These are phyloP conservation scores for Fusarium camptoceras DNA, from an alignment of 2,329 filamentous ascomycete genomes.

Conservation along the genomic window DNA sequence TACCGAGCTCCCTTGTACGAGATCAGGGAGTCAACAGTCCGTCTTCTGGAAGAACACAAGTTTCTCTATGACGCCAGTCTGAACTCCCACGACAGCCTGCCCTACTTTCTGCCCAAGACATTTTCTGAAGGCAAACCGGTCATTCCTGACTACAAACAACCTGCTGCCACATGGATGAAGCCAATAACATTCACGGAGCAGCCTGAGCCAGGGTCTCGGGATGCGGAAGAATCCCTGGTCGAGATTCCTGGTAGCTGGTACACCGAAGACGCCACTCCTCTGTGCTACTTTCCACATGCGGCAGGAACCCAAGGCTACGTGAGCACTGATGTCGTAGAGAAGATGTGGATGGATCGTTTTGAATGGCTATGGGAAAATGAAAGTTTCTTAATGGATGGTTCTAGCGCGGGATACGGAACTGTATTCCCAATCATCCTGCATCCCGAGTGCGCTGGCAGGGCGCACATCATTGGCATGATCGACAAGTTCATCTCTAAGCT, in stretches of 20 bases:
- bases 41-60: background rate
- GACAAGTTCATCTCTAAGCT: too few relatives aligned
- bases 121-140: background rate
- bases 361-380: background rate
- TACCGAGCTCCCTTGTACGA: constrained; percentile 7
- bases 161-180: constrained; percentile 1
- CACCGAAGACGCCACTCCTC: constrained; percentile 28
- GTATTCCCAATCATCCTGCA: too few relatives aligned
- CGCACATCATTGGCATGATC: too few relatives aligned
- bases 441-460: too few relatives aligned
- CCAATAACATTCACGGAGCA: background rate
- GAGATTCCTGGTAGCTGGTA: constrained; percentile 30
- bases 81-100: background rate
- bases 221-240: background rate
- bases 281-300: constrained; percentile 25
- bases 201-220: too few relatives aligned
- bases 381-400: too few relatives aligned
- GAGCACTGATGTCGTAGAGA: background rate
- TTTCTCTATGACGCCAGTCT: constrained; percentile 9
- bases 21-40: background rate
- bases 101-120: background rate
- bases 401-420: too few relatives aligned
- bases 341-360: constrained; percentile 2
- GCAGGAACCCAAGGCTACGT: constrained; percentile 21
- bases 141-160: background rate